Evolutionary conservation across 2,329 filamentous ascomycete species (phyloP).

Genomic region (Aspergillaceae sp.): DNA sequence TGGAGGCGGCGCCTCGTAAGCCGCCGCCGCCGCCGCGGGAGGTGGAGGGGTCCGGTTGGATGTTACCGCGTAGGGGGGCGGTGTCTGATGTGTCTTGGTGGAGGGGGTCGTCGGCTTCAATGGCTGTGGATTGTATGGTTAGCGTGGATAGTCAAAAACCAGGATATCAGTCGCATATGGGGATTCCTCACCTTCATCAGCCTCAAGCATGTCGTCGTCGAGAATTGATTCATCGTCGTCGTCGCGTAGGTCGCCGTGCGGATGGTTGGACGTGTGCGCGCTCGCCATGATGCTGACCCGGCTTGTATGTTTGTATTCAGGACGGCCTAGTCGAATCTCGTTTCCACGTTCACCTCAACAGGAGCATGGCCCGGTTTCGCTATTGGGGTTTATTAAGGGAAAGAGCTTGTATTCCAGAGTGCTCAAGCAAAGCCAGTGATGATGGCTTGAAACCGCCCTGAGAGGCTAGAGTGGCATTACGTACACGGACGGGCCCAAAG

Average conservation of each 20-base stretch:
- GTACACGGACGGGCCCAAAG: conserved; percentile 18
- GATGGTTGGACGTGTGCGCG: conserved; percentile 18
- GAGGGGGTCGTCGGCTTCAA: conserved; percentile 88
- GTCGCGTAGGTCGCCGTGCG: conserved; percentile 53
- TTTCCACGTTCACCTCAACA: conserved; percentile 5
- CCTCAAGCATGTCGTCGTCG: conserved; percentile 67
- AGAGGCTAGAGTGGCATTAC: conserved; percentile 37
- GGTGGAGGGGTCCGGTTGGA: conserved; percentile 49
- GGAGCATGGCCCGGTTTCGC: conserved; percentile 8
- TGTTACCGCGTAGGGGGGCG: conserved; percentile 76
- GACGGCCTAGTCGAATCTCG: conserved; percentile 1
- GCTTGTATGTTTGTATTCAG: neutral
- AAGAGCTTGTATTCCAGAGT: neutral
- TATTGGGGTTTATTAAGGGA: neutral
- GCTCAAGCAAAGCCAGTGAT: neutral
- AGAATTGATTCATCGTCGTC: conserved; percentile 47
- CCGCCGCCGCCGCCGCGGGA: conserved; percentile 23
- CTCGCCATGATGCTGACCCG: conserved; percentile 23
- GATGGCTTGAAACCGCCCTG: conserved; percentile 7
- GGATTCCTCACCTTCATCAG: conserved; percentile 57
- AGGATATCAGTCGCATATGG: conserved; percentile 19
- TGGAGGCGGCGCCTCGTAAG: conserved; percentile 13
- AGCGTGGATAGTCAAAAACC: too few relatives aligned
- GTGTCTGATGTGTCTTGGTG: conserved; percentile 55
- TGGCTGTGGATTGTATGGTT: conserved; percentile 39